Conservation (phyloP, 176 grass and related monocot species). For the Oryza punctata region DNA sequence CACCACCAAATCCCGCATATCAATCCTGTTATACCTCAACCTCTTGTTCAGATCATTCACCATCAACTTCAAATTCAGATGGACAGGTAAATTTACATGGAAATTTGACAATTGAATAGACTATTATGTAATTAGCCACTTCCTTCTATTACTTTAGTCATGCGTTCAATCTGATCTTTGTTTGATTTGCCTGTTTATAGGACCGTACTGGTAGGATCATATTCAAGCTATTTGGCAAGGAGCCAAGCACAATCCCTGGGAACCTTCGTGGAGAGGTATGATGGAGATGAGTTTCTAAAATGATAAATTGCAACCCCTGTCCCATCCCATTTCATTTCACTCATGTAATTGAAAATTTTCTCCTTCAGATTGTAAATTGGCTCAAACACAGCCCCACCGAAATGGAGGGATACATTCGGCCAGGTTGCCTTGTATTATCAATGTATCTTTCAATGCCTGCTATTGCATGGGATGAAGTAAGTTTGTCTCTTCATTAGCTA, state of each 20-base stretch:
- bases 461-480: constrained; percentile 87
- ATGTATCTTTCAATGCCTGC: constrained; percentile 85
- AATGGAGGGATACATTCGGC: constrained; percentile 97
- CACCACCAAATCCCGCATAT: constrained; percentile 51
- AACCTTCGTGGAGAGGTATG: constrained; percentile 76
- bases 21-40: constrained; percentile 73
- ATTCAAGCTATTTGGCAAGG: constrained; percentile 98
- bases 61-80: constrained; percentile 95
- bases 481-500: constrained; percentile 31
- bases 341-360: constrained; percentile 17
- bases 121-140: constrained; percentile 3
- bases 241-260: constrained; percentile 79
- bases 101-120: constrained; percentile 21
- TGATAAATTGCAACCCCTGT: not conserved
- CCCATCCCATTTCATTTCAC: not conserved
- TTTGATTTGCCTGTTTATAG: constrained; percentile 46
- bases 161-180: not conserved
- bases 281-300: not conserved
- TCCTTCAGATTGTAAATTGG: constrained; percentile 85
- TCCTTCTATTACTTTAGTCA: not conserved
- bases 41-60: constrained; percentile 91
- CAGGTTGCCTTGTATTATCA: constrained; percentile 87
- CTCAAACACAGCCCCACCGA: constrained; percentile 86
- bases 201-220: constrained; percentile 94
- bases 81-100: constrained; percentile 62